A percentile compares a stretch with the other conserved stretches of the same genome.
Evolutionary conservation across 2,329 filamentous ascomycete species (phyloP).

Genomic region (Alternaria triticimaculans): DNA sequence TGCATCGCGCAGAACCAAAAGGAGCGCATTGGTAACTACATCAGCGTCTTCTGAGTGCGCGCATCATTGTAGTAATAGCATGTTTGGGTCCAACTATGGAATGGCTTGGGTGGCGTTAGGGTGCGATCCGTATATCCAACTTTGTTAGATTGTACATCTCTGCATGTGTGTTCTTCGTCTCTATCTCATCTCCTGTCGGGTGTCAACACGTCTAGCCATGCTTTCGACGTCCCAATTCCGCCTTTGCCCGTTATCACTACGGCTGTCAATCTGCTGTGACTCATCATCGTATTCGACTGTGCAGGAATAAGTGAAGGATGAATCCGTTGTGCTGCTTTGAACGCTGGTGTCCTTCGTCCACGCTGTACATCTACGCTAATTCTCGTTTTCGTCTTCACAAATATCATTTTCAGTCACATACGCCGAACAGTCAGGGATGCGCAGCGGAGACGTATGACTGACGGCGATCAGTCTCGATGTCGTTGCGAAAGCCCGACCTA

Average conservation of each 20-base stretch:
- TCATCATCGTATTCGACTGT: not conserved
- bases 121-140: conserved; percentile 41
- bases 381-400: no score
- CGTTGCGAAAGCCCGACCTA: no score
- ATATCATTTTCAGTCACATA: no score
- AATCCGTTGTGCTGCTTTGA: not conserved
- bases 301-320: not conserved
- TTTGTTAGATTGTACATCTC: conserved; percentile 29
- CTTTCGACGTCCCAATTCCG: not conserved
- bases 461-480: no score
- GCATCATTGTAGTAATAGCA: conserved; percentile 31
- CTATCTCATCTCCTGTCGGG: not conserved
- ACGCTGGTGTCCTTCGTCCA: not conserved
- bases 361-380: no score
- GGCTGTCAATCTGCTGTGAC: not conserved
- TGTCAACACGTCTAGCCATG: not conserved
- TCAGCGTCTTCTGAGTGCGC: conserved; percentile 76
- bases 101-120: conserved; percentile 37
- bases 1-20: conserved; percentile 99
- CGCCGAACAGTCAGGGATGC: no score
- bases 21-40: conserved; percentile 98
- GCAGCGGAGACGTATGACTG: no score
- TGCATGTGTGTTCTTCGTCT: not conserved
- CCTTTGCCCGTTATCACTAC: not conserved
- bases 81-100: conserved; percentile 35